Evolutionary conservation across 1,284 basidiomycete genomes (phyloP).

Genomic region (Gomphus bonarii): DNA sequence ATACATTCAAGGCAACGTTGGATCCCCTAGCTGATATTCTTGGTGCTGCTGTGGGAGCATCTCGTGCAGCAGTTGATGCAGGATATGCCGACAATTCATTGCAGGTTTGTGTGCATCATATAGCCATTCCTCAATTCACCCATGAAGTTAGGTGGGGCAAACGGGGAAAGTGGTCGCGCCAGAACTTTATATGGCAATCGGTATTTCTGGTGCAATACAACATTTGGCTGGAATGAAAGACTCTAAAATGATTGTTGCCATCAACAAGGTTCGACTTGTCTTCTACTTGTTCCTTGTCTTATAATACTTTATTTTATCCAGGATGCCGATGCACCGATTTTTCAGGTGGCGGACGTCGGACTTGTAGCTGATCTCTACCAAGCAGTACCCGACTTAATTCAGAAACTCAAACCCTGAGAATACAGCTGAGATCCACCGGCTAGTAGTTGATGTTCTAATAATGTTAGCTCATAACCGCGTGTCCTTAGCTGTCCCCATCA

Average conservation of each 20-base stretch:
- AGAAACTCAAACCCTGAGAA: slow-evolving; percentile 62
- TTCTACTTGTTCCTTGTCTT: not conserved
- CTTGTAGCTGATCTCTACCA: slow-evolving; percentile 89
- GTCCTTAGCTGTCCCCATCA: no score
- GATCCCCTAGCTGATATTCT: slow-evolving; percentile 91
- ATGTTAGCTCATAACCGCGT: no score
- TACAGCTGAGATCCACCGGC: no score
- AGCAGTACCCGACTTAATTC: slow-evolving; percentile 77
- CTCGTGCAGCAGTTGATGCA: slow-evolving; percentile 94
- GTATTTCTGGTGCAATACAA: slow-evolving; percentile 98
- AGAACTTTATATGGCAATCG: slow-evolving; percentile 91
- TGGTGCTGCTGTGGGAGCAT: slow-evolving; percentile 94
- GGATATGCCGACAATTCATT: slow-evolving; percentile 98
- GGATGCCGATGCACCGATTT: slow-evolving; percentile 98
- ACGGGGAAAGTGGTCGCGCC: slow-evolving; percentile 96
- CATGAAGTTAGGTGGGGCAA: slow-evolving; percentile 64
- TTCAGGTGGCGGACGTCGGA: slow-evolving; percentile 96
- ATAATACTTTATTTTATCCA: slow-evolving; percentile 21
- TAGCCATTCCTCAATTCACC: not conserved
- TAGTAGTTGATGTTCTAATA: no score
- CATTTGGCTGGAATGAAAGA: slow-evolving; percentile 99
- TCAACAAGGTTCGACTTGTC: slow-evolving; percentile 73
- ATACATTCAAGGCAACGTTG: slow-evolving; percentile 82
- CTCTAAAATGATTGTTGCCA: slow-evolving; percentile 94
- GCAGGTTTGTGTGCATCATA: slow-evolving; percentile 34